phyloP scores from a whole-genome alignment of 345 rosid genomes.

The Ricinus communis region DNA sequence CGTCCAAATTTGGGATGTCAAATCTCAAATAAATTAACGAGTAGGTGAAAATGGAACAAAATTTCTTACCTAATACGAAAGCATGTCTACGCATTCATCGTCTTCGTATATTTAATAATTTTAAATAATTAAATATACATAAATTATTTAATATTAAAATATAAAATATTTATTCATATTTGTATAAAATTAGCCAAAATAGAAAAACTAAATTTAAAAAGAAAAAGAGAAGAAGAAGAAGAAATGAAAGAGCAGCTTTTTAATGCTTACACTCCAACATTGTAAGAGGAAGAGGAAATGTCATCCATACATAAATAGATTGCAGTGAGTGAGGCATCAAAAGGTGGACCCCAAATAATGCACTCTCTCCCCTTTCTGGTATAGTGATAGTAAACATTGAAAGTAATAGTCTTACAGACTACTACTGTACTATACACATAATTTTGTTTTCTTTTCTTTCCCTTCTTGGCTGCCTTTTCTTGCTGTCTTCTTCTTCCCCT shows the following conservation, averaged over 20 bases:
- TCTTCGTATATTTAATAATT: too few relatives aligned
- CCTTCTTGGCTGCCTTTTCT: too few relatives aligned
- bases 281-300: constrained; percentile 27
- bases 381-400: background rate
- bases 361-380: too few relatives aligned
- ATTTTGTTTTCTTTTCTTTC: too few relatives aligned
- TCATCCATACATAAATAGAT: constrained; percentile 17
- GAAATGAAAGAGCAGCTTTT: constrained; percentile 36
- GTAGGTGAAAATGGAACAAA: too few relatives aligned
- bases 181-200: too few relatives aligned
- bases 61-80: too few relatives aligned
- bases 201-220: background rate
- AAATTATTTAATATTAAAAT: constrained; percentile 11
- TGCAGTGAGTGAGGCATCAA: constrained; percentile 6
- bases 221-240: background rate
- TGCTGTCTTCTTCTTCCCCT: too few relatives aligned
- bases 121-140: too few relatives aligned
- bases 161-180: too few relatives aligned
- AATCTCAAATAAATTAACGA: constrained; percentile 24
- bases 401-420: background rate
- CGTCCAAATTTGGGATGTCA: constrained; percentile 18
- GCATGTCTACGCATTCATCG: too few relatives aligned
- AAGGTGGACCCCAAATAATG: constrained; percentile 11
- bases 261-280: constrained; percentile 47
- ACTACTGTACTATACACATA: too few relatives aligned